phyloP scores from a whole-genome alignment of 441 rosid species.

The Adansonia madagascariensis region DNA sequence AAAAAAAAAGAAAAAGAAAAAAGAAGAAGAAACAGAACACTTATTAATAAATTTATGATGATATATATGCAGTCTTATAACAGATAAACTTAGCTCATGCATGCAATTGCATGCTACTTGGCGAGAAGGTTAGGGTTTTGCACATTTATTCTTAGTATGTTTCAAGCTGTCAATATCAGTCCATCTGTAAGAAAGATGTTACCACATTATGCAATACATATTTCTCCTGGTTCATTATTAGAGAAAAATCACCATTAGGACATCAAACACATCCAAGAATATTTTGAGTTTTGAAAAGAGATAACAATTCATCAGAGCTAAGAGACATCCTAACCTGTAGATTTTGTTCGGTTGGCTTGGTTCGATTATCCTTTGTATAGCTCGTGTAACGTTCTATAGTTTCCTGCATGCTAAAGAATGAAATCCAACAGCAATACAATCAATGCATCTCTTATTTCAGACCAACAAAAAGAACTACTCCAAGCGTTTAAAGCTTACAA shows the following conservation, averaged over 20 bases:
- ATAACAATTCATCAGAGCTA: not conserved
- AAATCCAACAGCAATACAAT: not conserved
- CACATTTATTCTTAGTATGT: not conserved
- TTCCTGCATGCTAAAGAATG: slow-evolving; percentile 67
- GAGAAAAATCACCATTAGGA: not conserved
- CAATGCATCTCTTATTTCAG: not conserved
- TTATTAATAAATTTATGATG: not conserved
- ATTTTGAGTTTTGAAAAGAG: not conserved
- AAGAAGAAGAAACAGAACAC: not conserved
- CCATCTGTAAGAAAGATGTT: not conserved
- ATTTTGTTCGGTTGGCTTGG: slow-evolving; percentile 56
- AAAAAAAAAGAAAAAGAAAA: too few species aligned
- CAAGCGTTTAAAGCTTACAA: not conserved
- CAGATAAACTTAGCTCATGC: not conserved
- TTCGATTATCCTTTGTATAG: slow-evolving; percentile 61
- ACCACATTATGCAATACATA: not conserved
- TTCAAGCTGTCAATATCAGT: not conserved
- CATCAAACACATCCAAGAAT: not conserved
- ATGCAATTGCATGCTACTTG: not conserved
- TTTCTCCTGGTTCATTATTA: not conserved
- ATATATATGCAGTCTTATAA: not conserved
- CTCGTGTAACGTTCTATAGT: slow-evolving; percentile 70
- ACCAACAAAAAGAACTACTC: not conserved
- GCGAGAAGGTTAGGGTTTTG: not conserved
- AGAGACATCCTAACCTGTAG: slow-evolving; percentile 53